Base-by-base conservation (phyloP, 805 yeast species). In the Monosporozyma unispora region DNA sequence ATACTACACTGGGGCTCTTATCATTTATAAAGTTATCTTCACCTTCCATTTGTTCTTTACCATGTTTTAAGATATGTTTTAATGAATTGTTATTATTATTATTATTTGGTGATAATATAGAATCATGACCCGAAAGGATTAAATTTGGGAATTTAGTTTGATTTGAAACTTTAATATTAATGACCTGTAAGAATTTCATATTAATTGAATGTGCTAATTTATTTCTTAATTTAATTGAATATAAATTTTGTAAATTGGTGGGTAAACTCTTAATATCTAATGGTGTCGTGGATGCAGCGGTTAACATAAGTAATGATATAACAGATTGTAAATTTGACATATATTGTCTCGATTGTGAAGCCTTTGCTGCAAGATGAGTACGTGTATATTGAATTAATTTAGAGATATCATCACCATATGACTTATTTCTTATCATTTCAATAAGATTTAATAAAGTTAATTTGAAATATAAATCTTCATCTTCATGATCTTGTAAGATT, bases 241-340 rank as follows among this genome's bases (percentile, higher is more conserved):
- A 72, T 39, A 87, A 66, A 21, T 70, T 70, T 43, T 75, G 69
- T 53, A 87, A 67, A 53, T 77, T 78, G 27, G 67, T 67, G 0
- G 88, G 89, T 31, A 82, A 60, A 45, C 69, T 75, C 27, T 67
- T 70, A 4, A 45, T 43, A 41, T 50, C 52, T 10, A 37, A 28
- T 51, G 69, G 67, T 28, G 10, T 31, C 14, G 56, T 31, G 12
- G 22, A n/a, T 33, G 47, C 61, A 19, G 62, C 61, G 1, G 79
- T 75, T 53, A 75, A 76, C 37, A 80, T 79, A 35, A 89, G 68
- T 52, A 89, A 70, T 21, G 95, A 87, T 93, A 89, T 86, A 2
- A 95, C 81, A 42, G 82, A 70, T 61, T 90, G 96, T 52, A 89
- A 68, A 54, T 87, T 91, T 48, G 78, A 77, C 66, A 88, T 73